phyloP scores from a whole-genome alignment of 2,329 filamentous ascomycete genomes.

The Aspergillus eucalypticola region DNA sequence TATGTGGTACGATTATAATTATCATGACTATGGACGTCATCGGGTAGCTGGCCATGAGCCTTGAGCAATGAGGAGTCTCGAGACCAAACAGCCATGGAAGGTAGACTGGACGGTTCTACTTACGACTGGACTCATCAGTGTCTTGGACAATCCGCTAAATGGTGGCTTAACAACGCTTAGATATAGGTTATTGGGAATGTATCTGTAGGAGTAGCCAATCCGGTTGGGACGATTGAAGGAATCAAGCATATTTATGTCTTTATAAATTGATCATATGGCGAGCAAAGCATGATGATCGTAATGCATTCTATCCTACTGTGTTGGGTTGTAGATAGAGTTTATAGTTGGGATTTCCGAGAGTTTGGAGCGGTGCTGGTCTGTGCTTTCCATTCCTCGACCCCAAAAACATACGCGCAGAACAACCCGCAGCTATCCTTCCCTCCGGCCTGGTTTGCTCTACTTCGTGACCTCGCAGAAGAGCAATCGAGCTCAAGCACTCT shows the following conservation, averaged over 20 bases:
- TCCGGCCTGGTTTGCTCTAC: not conserved
- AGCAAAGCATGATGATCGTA: not conserved
- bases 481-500: not conserved
- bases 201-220: not conserved
- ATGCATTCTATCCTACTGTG: not conserved
- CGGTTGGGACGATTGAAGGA: not conserved
- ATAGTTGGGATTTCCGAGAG: too few relatives aligned
- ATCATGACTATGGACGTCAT: not conserved
- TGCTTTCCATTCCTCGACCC: not conserved
- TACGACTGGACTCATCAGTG: not conserved
- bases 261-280: not conserved
- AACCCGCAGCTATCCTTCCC: not conserved
- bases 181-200: not conserved
- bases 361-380: not conserved
- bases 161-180: not conserved
- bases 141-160: not conserved
- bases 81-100: not conserved
- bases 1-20: not conserved
- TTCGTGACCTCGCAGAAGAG: not conserved
- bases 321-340: too few relatives aligned
- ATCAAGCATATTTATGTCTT: too few relatives aligned
- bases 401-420: constrained; percentile 1
- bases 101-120: not conserved
- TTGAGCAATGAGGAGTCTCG: not conserved
- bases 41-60: not conserved